Evolutionary conservation across 176 grass and related monocot genomes (phyloP).

Genomic region (Aegilops umbellulata): DNA sequence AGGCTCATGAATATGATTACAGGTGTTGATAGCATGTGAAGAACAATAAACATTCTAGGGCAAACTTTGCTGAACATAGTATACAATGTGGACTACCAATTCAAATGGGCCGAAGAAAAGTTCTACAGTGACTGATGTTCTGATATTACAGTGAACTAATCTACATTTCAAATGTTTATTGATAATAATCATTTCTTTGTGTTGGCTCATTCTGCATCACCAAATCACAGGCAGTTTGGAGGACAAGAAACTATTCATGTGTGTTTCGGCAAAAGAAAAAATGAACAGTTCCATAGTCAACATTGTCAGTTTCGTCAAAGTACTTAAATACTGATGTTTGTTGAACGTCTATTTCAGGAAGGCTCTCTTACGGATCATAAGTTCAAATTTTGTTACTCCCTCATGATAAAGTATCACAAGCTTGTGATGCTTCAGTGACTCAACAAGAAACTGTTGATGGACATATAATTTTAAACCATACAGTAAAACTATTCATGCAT

Average conservation of each 20-base stretch:
- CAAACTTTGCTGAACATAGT: not conserved
- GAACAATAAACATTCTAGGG: not conserved
- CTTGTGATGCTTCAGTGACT: not conserved
- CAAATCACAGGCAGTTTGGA: too few species aligned
- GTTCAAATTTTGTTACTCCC: not conserved
- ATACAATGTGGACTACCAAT: not conserved
- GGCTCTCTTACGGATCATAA: not conserved
- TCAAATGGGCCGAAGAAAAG: not conserved
- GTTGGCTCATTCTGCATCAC: too few species aligned
- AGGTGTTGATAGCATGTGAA: not conserved
- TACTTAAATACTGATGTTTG: too few species aligned
- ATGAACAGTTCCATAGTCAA: too few species aligned
- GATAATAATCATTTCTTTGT: not conserved
- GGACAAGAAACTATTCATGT: too few species aligned
- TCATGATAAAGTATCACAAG: not conserved
- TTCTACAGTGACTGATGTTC: not conserved
- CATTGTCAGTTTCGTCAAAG: too few species aligned
- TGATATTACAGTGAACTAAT: not conserved
- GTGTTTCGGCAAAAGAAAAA: too few species aligned
- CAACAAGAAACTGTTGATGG: not conserved
- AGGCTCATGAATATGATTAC: not conserved
- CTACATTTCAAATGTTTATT: not conserved
- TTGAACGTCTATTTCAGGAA: not conserved
- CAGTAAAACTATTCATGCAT: conserved; percentile 6
- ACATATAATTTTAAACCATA: conserved; percentile 15